These are phyloP conservation scores for Penicillium sp. DNA, from an alignment of 2,329 filamentous ascomycete genomes.

Conservation along the genomic window DNA sequence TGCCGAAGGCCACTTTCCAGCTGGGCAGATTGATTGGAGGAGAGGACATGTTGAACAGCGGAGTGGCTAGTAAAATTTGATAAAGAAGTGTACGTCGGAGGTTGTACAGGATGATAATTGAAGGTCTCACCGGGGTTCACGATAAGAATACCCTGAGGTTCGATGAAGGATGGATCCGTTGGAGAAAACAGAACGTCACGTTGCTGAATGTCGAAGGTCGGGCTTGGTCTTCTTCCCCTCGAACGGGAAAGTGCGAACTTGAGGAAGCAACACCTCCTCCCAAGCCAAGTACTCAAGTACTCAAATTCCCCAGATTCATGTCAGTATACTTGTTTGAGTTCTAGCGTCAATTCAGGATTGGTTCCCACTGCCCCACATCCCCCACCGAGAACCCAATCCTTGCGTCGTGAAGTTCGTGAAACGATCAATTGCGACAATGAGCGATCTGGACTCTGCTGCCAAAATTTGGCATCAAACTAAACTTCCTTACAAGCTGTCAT, in stretches of 20 bases:
- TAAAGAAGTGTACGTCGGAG: background rate
- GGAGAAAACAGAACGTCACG: background rate
- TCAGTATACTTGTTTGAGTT: background rate
- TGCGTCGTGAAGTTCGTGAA: background rate
- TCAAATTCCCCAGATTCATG: no score
- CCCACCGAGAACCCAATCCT: background rate
- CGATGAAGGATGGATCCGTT: background rate
- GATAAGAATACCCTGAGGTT: background rate
- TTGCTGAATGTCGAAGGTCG: background rate
- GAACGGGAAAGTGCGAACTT: background rate
- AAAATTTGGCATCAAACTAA: conserved; percentile 5
- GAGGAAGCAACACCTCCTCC: background rate
- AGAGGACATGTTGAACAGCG: background rate
- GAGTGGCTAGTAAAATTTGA: background rate
- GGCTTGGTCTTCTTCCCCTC: background rate
- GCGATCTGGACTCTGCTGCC: background rate
- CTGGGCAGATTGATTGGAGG: background rate
- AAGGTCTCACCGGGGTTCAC: background rate
- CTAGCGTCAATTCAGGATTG: background rate
- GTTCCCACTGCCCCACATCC: background rate
- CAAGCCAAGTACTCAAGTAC: no score
- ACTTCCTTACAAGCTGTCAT: background rate
- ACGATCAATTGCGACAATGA: background rate
- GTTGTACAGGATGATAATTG: background rate
- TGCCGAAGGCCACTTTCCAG: background rate